Base-by-base conservation (phyloP, 202 grass and related monocot species). In the Schoenoplectus tabernaemontani region DNA sequence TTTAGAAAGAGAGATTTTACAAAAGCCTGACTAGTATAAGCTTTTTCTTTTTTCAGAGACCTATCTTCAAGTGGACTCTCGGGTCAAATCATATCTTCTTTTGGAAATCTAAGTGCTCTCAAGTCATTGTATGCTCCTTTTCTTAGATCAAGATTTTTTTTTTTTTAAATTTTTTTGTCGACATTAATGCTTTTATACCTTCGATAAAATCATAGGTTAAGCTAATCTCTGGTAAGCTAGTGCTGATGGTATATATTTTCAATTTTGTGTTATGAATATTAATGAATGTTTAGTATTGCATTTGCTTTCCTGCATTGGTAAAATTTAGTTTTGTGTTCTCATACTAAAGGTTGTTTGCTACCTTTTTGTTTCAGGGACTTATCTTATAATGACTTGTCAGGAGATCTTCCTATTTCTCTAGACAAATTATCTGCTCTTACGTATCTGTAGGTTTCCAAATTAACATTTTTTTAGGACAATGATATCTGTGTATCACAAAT, bases 41-140 rank as follows among this genome's bases (percentile, higher is more conserved):
- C 5, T 13, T 53, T 48, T 12, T 56, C 16, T 5, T 77, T 59
- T 38, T 59, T 12, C 75, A 78, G 76, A 47, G 59, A 43, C 5
- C 5, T 78, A 78, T 78, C 75, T 22, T 78, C 53, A 19, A 74
- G 81, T 57, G 81, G 74, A 57, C 42, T 87, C 19, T 80, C 72
- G 9, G 85, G 85, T 64, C 12, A 4, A 1, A 38, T 83, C 12
- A 28, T 62, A 64, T 23, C 76, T 63, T 60, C 76, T 79, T 78
- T 79, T 47, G 76, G 76, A 28, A 17, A 79, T 79, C 57, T 79
- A 43, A 60, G 12, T 15, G 17, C 37, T 26, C 76, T 62, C 5
- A 3, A 32, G 6, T 79, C 34, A 61, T 79, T 79, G 76, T 79
- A 79, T 59, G 38, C 19, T 79, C 57, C 41, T 77, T 24, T 57